Percentiles rank a stretch among this genome's conserved stretches.
These are phyloP conservation scores for Kodamaea sagamina DNA, from an alignment of 805 yeast species.

Conservation along the genomic window DNA sequence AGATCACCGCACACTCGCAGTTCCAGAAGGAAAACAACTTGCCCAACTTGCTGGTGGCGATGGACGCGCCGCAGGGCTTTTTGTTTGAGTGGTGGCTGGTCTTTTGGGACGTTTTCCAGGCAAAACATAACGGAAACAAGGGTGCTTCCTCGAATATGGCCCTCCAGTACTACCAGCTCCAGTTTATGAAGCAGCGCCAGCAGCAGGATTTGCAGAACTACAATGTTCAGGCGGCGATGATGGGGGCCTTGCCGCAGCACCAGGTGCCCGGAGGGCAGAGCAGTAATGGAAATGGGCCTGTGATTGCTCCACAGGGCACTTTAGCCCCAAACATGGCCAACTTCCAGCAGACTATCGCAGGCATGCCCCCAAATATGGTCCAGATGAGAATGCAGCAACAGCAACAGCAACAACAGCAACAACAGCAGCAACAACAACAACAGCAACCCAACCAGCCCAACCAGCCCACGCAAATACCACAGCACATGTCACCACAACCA, in stretches of 20 bases:
- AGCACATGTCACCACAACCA: conserved; percentile 11
- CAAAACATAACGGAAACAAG: conserved; percentile 48
- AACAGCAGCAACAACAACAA: conserved; percentile 7
- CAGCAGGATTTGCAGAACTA: conserved; percentile 52
- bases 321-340: neutral
- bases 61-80: conserved; percentile 87
- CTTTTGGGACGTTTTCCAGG: conserved; percentile 91
- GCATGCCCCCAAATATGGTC: conserved; percentile 6
- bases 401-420: conserved; percentile 4
- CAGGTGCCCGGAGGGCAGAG: too few species aligned
- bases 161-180: conserved; percentile 68
- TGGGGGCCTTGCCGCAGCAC: conserved; percentile 16
- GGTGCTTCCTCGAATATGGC: conserved; percentile 60
- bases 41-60: conserved; percentile 53
- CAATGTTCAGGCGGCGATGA: conserved; percentile 26
- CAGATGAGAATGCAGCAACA: conserved; percentile 2
- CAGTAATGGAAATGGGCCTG: too few species aligned
- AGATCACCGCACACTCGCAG: conserved; percentile 19
- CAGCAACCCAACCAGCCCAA: conserved; percentile 13
- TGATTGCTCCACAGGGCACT: too few species aligned
- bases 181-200: conserved; percentile 59
- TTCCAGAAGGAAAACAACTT: conserved; percentile 44
- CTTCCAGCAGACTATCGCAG: neutral
- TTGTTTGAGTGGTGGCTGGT: conserved; percentile 95
- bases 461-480: conserved; percentile 17